Conservation (phyloP, 805 yeast genomes). For the Yueomyces sinensis region DNA sequence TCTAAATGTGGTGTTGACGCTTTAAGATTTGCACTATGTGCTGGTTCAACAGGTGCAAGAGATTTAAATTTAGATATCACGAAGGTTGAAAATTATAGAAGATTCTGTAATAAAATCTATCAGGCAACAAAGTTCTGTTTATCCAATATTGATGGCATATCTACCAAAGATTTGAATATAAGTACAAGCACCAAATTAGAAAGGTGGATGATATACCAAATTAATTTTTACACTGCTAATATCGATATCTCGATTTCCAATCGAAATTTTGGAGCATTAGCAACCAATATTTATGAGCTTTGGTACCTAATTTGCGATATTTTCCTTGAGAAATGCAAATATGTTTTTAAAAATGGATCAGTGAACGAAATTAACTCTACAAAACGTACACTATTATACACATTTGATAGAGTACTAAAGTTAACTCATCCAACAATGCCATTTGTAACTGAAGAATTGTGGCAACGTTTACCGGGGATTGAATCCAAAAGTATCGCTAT, state of each 20-base stretch:
- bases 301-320: constrained; percentile 95
- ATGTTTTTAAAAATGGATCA: constrained; percentile 75
- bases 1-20: constrained; percentile 99
- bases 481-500: too few relatives aligned
- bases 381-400: constrained; percentile 50
- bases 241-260: constrained; percentile 54
- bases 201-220: constrained; percentile 85
- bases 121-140: constrained; percentile 95
- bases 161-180: constrained; percentile 40
- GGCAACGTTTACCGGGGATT: constrained; percentile 54
- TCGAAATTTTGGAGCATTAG: constrained; percentile 78
- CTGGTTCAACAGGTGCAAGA: constrained; percentile 94
- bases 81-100: constrained; percentile 95
- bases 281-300: constrained; percentile 73
- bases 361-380: constrained; percentile 72
- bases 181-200: constrained; percentile 85
- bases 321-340: constrained; percentile 92
- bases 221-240: constrained; percentile 48
- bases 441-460: constrained; percentile 88
- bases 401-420: neutral
- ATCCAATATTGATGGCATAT: constrained; percentile 74
- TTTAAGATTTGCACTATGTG: constrained; percentile 90
- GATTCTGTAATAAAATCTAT: constrained; percentile 96
- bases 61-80: constrained; percentile 89
- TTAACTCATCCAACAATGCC: constrained; percentile 95